phyloP scores from a whole-genome alignment of 805 yeast species.

The Soucietia sequanensis region DNA sequence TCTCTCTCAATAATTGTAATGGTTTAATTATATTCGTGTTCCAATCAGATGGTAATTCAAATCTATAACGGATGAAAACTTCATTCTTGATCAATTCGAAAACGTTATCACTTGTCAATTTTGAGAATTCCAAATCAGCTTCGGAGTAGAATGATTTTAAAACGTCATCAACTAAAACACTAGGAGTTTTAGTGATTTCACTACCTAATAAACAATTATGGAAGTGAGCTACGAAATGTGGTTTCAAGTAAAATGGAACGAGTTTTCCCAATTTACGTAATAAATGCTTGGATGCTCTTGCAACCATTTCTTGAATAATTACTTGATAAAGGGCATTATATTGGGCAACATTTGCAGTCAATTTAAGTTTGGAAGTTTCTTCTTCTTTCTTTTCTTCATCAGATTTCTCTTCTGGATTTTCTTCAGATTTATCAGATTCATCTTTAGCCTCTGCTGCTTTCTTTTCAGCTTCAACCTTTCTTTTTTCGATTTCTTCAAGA shows the following conservation, averaged over 20 bases:
- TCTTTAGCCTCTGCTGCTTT: constrained; percentile 15
- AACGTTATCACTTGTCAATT: constrained; percentile 48
- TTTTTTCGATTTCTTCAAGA: constrained; percentile 22
- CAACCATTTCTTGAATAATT: constrained; percentile 65
- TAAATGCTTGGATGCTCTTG: constrained; percentile 77
- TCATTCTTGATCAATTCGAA: constrained; percentile 46
- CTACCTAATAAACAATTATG: constrained; percentile 69
- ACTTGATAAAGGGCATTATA: constrained; percentile 48
- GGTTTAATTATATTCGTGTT: constrained; percentile 27
- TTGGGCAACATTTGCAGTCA: constrained; percentile 42
- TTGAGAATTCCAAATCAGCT: constrained; percentile 40
- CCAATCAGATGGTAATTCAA: constrained; percentile 53
- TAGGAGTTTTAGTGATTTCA: constrained; percentile 39
- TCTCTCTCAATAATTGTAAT: constrained; percentile 59
- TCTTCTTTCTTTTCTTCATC: constrained; percentile 20
- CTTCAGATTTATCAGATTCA: constrained; percentile 24
- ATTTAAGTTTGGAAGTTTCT: constrained; percentile 32
- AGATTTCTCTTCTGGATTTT: constrained; percentile 31
- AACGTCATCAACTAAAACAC: constrained; percentile 41
- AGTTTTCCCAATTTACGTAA: constrained; percentile 48
- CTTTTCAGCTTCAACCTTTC: constrained; percentile 25
- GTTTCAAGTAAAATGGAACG: constrained; percentile 54
- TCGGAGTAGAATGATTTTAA: constrained; percentile 41
- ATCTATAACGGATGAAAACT: constrained; percentile 64
- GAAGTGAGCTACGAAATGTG: constrained; percentile 64